Base-by-base conservation (phyloP, 106 monocot species). In the Gastrodia elata region DNA sequence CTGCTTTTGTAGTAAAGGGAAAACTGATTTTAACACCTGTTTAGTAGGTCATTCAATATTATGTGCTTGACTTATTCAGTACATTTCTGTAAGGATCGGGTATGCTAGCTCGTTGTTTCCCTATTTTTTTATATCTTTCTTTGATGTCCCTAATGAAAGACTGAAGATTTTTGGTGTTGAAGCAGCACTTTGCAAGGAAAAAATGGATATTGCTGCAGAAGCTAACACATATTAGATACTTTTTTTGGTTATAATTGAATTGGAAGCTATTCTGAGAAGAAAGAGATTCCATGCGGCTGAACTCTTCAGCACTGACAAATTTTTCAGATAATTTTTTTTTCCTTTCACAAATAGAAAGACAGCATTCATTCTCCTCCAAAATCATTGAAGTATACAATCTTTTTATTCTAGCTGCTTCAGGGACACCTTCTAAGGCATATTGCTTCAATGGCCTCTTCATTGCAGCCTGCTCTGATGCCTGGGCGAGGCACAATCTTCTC, bases 391-490 rank as follows among this genome's bases (percentile, higher is more conserved):
- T 79, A 73, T 83, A 93, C 25, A 97, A 77, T 49, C 76, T 84
- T 79, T 88, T 80, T 15, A 90, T 90, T 24, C 80, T 82, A 41
- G 82, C 87, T 42, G 88, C 79, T 75, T 92, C 96, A 27, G 92
- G 84, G 3, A 74, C 59, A 27, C 78, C 73, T 8, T 84, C 72
- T 15, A 55, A 39, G 41, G 87, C 83, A 25, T 75, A 55, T 39
- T 84, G 77, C 65, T 85, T 93, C 37, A 83, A 82, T 35, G 78
- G 52, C 61, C 91, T 84, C 77, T 87, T 98, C 81, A 82, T 78
- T 20, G 97, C 92, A 81, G 97, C 97, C 85, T 88, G 88, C 72
- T 98, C 90, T 37, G 97, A 98, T 52, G 97, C 97, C 68, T 98
- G 93, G 38, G 90, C 84, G 73, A 98, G 86, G 77, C 88, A 91